phyloP scores from a whole-genome alignment of 2,329 filamentous ascomycete genomes.

The Aspergillus pseudoviridinutans region DNA sequence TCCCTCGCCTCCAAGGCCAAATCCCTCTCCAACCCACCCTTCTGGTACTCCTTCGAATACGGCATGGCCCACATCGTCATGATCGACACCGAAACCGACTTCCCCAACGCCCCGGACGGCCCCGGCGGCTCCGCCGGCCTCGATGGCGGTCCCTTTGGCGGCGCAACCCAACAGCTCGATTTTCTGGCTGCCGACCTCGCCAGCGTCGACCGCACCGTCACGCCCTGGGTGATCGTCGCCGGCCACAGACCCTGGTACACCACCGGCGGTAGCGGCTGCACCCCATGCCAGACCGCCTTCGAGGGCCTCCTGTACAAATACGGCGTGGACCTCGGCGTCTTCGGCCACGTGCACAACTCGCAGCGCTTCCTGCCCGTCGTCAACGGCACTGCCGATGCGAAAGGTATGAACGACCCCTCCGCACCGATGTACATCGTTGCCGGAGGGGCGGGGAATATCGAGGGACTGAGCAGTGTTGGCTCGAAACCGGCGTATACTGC shows the following conservation, averaged over 20 bases:
- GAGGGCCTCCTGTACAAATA: slow-evolving; percentile 53
- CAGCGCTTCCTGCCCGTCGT: slow-evolving; percentile 46
- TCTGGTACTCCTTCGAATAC: slow-evolving; percentile 60
- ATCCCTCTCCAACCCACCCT: slow-evolving; percentile 48
- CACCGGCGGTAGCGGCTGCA: slow-evolving; percentile 36
- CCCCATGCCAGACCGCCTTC: slow-evolving; percentile 50
- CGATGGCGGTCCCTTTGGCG: slow-evolving; percentile 50
- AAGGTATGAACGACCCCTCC: slow-evolving; percentile 49
- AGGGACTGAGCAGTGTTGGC: slow-evolving; percentile 47
- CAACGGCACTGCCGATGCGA: slow-evolving; percentile 38
- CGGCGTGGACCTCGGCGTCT: slow-evolving; percentile 55
- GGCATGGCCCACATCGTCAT: slow-evolving; percentile 54
- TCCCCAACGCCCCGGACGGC: slow-evolving; percentile 47
- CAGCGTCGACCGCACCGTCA: slow-evolving; percentile 53
- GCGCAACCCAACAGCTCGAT: slow-evolving; percentile 47
- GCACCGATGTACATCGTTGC: slow-evolving; percentile 55
- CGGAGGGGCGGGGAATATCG: slow-evolving; percentile 55
- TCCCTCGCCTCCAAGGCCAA: slow-evolving; percentile 45
- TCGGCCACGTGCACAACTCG: slow-evolving; percentile 57
- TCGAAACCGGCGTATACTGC: slow-evolving; percentile 41
- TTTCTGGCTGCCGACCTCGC: slow-evolving; percentile 55
- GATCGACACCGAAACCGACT: slow-evolving; percentile 58
- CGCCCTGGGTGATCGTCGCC: slow-evolving; percentile 51
- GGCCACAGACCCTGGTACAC: slow-evolving; percentile 50
- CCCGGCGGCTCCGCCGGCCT: slow-evolving; percentile 40